Evolutionary conservation across 345 rosid genomes (phyloP).

Genomic region (Populus tremula): DNA sequence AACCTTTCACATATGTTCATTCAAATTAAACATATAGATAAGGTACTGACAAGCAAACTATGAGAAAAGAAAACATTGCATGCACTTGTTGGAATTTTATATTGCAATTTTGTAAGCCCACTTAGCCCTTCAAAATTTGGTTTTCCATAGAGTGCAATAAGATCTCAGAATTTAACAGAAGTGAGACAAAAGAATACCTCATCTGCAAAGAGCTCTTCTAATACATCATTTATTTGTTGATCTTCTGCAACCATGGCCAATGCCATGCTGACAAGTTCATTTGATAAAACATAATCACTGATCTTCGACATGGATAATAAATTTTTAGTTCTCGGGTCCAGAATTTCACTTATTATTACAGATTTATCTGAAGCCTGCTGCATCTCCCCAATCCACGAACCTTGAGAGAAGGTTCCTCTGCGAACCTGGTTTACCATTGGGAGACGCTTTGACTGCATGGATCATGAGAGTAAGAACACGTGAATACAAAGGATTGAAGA

Average conservation of each 20-base stretch:
- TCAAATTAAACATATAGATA: background rate
- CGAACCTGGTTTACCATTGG: slow-evolving; percentile 38
- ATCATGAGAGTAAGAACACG: slow-evolving; percentile 9
- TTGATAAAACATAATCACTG: slow-evolving; percentile 70
- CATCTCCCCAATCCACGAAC: slow-evolving; percentile 80
- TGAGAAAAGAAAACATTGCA: background rate
- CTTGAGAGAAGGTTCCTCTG: slow-evolving; percentile 52
- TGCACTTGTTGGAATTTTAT: background rate
- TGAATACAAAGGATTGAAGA: background rate
- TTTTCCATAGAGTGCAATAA: background rate
- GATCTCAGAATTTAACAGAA: background rate
- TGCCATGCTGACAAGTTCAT: slow-evolving; percentile 82
- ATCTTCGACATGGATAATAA: slow-evolving; percentile 64
- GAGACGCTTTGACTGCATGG: slow-evolving; percentile 63
- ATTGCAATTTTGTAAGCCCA: background rate
- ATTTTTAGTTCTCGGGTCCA: slow-evolving; percentile 72
- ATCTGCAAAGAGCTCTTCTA: slow-evolving; percentile 73
- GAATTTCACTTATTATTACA: slow-evolving; percentile 68
- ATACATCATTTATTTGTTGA: slow-evolving; percentile 60
- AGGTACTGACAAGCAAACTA: background rate
- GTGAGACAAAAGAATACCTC: slow-evolving; percentile 43
- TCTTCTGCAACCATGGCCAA: slow-evolving; percentile 84
- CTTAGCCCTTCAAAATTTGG: background rate
- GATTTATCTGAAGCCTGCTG: slow-evolving; percentile 73
- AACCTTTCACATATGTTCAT: too few species aligned